These are phyloP conservation scores for Carpinus viminea DNA, from an alignment of 306 rosid species.

Conservation along the genomic window DNA sequence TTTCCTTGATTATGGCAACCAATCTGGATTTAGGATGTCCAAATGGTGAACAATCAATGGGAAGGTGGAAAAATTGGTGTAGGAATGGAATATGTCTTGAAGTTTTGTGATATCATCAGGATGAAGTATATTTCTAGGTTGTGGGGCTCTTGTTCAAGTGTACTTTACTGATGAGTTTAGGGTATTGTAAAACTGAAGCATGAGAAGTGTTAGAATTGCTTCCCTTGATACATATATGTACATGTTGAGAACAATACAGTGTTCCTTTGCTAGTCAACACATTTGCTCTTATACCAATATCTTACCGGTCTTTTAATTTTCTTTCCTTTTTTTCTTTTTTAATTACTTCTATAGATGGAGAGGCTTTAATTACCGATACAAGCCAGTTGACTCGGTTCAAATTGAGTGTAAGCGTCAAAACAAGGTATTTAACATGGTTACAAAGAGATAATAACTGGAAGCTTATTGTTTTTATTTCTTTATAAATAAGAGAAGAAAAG, in stretches of 20 bases:
- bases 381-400: slow-evolving; percentile 58
- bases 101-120: neutral
- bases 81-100: neutral
- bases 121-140: neutral
- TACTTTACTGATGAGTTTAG: too few species aligned
- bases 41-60: neutral
- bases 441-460: neutral
- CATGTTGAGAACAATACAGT: neutral
- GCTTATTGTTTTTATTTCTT: neutral
- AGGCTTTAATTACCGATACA: slow-evolving; percentile 55
- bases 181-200: neutral
- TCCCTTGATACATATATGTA: neutral
- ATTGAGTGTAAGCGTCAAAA: slow-evolving; percentile 58
- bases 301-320: neutral
- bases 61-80: neutral
- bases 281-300: neutral
- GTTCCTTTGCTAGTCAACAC: too few species aligned
- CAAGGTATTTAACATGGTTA: slow-evolving; percentile 49
- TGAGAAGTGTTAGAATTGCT: neutral
- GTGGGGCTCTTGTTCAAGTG: too few species aligned
- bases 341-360: slow-evolving; percentile 57
- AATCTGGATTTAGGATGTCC: neutral
- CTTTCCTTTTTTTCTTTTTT: neutral
- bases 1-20: neutral
- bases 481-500: neutral